Evolutionary conservation across 768 basidiomycete species (phyloP), one percentile per base, ranked within the genome.

Genomic region (Rossbeevera mucosa): DNA sequence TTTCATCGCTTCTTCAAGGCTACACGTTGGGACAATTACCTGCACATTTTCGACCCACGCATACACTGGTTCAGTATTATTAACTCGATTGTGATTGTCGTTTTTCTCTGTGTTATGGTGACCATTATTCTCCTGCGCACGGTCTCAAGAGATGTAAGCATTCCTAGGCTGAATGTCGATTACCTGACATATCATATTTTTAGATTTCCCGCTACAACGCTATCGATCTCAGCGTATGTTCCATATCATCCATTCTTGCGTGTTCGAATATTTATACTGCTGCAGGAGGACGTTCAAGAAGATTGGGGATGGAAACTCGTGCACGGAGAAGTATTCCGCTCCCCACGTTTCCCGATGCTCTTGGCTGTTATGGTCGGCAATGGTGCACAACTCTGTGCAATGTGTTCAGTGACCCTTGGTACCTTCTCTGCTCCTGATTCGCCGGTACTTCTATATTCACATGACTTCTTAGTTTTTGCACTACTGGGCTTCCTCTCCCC

Each of bases 281-380:
- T 29, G 24, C 57, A 92, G 89, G 93, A 95, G 64, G 93, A 95
- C 62, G 89, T 96, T 2, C 92, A 94, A 69, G 95, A 98, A 72
- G 95, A 98, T 60, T 95, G 87, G 81, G 95, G 95, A 2, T 98
- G 95, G 95, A 98, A 98, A 65, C 80, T 98, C 16, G 85, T 98
- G 21, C 93, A 96, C 59, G 94, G 93, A 20, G 95, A 98, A 70
- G 91, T 98, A 16, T 98, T 97, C 77, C 82, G 95, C 20, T 75
- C 85, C 1, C 95, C 95, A 1, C 72, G 72, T 42, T 78, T 85
- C 48, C 83, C 92, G 0, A 81, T 94, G 77, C 57, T 86, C 7
- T 73, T 98, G 7, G 85, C 92, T 3, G 80, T 93, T 31, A 79
- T 94, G 71, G 84, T 88, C n/a, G 95, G 95, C 11, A 97, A 93